Conservation (phyloP, 2,329 filamentous ascomycete species). For the Fusarium humuli region DNA sequence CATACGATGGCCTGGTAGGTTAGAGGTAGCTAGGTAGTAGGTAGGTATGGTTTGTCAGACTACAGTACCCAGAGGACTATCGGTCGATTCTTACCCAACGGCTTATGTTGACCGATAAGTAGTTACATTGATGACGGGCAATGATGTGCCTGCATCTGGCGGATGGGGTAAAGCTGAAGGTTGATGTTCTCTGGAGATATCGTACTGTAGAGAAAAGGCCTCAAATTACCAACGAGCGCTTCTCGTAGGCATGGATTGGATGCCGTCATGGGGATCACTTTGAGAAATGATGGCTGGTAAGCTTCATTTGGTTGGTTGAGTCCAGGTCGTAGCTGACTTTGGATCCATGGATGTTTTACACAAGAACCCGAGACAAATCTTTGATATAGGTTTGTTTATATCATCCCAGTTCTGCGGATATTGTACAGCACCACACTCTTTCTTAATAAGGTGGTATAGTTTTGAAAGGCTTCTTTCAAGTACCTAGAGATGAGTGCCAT, state of each 20-base stretch:
- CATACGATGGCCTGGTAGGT: background rate
- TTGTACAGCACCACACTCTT: background rate
- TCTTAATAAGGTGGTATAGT: background rate
- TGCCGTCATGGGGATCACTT: conserved; percentile 25
- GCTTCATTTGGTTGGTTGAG: conserved; percentile 20
- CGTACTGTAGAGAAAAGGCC: background rate
- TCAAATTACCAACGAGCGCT: conserved; percentile 8
- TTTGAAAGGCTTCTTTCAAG: background rate
- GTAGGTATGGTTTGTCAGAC: conserved; percentile 4
- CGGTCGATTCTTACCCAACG: conserved; percentile 21
- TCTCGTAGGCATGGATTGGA: conserved; percentile 1
- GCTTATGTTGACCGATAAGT: conserved; percentile 6
- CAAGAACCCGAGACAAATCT: conserved; percentile 22
- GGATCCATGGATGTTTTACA: conserved; percentile 13
- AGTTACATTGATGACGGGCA: conserved; percentile 11
- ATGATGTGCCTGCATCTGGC: conserved; percentile 7
- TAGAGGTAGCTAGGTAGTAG: background rate
- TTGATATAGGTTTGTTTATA: background rate
- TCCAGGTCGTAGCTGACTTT: conserved; percentile 12
- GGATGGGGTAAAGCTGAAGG: background rate
- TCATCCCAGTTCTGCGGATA: background rate
- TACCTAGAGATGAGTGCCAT: background rate
- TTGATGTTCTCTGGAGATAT: background rate
- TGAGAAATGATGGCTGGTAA: conserved; percentile 39
- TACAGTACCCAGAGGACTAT: conserved; percentile 19